Conservation (phyloP, 768 basidiomycete species). For the Russula ochroleuca region DNA sequence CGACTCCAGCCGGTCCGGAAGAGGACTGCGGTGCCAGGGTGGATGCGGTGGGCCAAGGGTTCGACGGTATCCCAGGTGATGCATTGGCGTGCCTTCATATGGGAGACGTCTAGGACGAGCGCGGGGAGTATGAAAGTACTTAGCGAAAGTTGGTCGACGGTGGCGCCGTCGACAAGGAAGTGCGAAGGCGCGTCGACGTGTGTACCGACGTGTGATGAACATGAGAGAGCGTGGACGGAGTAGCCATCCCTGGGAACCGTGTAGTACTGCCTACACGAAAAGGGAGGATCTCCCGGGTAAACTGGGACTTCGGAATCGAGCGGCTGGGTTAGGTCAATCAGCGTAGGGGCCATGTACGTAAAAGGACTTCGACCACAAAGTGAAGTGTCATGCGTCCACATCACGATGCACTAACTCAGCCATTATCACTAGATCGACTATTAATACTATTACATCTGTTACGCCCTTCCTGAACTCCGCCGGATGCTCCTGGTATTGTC, state of each 20-base stretch:
- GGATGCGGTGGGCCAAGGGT: slow-evolving; percentile 25
- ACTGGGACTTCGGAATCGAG: slow-evolving; percentile 21
- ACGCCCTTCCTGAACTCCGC: slow-evolving; percentile 16
- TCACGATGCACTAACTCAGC: neutral
- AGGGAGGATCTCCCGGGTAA: slow-evolving; percentile 34
- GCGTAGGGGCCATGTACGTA: slow-evolving; percentile 2
- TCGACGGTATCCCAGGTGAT: slow-evolving; percentile 29
- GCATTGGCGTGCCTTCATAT: slow-evolving; percentile 26
- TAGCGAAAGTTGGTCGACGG: slow-evolving; percentile 31
- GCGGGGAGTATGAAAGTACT: slow-evolving; percentile 30
- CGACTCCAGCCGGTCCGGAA: slow-evolving; percentile 32
- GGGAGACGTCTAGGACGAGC: slow-evolving; percentile 30
- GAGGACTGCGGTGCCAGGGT: slow-evolving; percentile 28
- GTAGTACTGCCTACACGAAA: slow-evolving; percentile 23
- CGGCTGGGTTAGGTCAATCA: slow-evolving; percentile 29
- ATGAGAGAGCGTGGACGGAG: slow-evolving; percentile 27
- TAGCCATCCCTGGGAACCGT: slow-evolving; percentile 29
- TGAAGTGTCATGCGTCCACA: neutral
- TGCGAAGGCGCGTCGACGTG: slow-evolving; percentile 35
- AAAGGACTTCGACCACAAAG: no score
- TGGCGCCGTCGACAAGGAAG: slow-evolving; percentile 27
- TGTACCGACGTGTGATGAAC: slow-evolving; percentile 34
- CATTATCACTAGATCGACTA: slow-evolving; percentile 13
- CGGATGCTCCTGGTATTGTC: slow-evolving; percentile 6
- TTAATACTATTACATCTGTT: slow-evolving; percentile 15